Evolutionary conservation across 2,329 filamentous ascomycete species (phyloP).

Genomic region (Aspergillus sp.): DNA sequence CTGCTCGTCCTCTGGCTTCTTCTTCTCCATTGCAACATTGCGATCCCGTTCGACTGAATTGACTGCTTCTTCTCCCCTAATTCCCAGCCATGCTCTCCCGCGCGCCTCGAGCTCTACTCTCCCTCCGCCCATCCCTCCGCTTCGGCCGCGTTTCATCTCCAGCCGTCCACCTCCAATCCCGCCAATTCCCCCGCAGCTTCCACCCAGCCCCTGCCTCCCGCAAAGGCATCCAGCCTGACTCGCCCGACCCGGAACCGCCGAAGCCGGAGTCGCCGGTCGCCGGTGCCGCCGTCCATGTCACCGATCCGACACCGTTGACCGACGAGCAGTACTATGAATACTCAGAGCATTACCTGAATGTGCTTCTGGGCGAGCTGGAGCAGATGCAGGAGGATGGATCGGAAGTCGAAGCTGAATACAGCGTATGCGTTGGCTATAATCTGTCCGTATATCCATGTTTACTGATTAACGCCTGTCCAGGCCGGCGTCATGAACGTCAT

Average conservation of each 20-base stretch:
- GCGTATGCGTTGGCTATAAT: no score
- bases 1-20: neutral
- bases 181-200: conserved; percentile 17
- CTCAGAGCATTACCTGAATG: conserved; percentile 64
- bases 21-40: neutral
- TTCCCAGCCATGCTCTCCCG: conserved; percentile 25
- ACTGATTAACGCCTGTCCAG: conserved; percentile 37
- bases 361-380: conserved; percentile 55
- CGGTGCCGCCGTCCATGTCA: conserved; percentile 32
- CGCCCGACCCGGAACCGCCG: conserved; percentile 43
- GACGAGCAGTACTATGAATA: conserved; percentile 66
- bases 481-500: conserved; percentile 74
- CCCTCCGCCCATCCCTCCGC: conserved; percentile 14
- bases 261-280: conserved; percentile 34
- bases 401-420: conserved; percentile 80
- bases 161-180: conserved; percentile 8
- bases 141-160: conserved; percentile 9
- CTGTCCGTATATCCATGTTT: no score
- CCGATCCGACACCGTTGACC: conserved; percentile 55
- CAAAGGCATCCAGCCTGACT: conserved; percentile 53
- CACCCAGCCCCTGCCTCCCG: conserved; percentile 24
- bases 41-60: neutral
- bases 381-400: conserved; percentile 59
- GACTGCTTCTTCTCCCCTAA: neutral
- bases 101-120: conserved; percentile 34